Percentiles rank a stretch among this genome's conserved stretches.
These are phyloP conservation scores for Aspergillus campestris DNA, from an alignment of 495 filamentous ascomycete species.

Conservation along the genomic window DNA sequence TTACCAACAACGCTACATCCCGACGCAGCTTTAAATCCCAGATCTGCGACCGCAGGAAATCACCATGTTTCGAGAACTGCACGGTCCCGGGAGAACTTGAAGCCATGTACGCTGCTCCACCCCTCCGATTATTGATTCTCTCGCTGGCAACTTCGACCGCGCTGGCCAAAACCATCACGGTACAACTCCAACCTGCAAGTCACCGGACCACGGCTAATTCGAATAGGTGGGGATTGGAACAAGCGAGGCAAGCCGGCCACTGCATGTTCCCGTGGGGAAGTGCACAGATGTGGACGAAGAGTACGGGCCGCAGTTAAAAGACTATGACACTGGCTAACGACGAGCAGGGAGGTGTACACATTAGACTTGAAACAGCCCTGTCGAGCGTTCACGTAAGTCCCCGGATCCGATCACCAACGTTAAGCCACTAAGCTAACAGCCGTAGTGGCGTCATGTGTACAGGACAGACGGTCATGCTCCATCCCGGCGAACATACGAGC, in stretches of 20 bases:
- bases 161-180: background rate
- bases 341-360: background rate
- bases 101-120: background rate
- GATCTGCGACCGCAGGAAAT: no score
- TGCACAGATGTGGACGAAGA: background rate
- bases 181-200: background rate
- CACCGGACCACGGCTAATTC: background rate
- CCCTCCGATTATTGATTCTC: conserved; percentile 1
- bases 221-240: background rate
- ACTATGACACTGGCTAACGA: background rate
- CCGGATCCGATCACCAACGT: no score
- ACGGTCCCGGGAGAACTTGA: no score
- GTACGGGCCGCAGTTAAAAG: no score
- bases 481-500: conserved; percentile 34
- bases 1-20: no score
- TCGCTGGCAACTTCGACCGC: background rate
- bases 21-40: no score
- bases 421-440: background rate
- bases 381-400: conserved; percentile 1
- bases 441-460: background rate
- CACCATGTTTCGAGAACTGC: no score
- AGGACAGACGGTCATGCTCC: background rate
- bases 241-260: background rate
- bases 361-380: background rate
- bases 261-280: background rate